These are phyloP conservation scores for Delphinella strobiligena DNA, from an alignment of 2,329 filamentous ascomycete genomes.

Conservation along the genomic window DNA sequence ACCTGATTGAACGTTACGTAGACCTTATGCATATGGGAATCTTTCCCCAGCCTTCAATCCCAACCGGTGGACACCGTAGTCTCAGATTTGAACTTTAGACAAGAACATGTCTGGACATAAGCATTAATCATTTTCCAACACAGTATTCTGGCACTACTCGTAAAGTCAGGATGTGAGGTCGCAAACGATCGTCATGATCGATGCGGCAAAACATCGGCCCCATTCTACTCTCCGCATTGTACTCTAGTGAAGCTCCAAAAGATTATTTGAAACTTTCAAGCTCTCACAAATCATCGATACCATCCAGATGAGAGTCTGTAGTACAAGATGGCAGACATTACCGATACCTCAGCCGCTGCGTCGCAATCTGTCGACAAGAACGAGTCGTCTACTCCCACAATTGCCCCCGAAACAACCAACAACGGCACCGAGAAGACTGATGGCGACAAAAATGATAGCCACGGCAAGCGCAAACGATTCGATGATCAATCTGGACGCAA, in stretches of 20 bases:
- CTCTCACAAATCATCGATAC: not conserved
- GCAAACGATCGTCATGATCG: too few species aligned
- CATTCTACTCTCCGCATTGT: not conserved
- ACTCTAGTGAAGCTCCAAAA: not conserved
- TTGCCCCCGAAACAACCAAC: not conserved
- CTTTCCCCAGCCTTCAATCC: too few species aligned
- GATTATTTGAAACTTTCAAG: not conserved
- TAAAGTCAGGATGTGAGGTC: too few species aligned
- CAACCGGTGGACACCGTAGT: too few species aligned
- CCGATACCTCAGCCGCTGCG: constrained; percentile 5
- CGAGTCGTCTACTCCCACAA: not conserved
- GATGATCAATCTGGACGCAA: constrained; percentile 15
- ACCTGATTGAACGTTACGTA: too few species aligned
- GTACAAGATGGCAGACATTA: constrained; percentile 4
- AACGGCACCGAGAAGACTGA: not conserved
- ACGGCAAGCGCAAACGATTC: constrained; percentile 12
- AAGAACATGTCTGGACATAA: too few species aligned
- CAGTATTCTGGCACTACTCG: too few species aligned
- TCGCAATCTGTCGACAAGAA: constrained; percentile 1
- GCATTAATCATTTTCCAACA: too few species aligned
- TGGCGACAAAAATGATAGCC: not conserved
- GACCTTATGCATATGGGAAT: too few species aligned
- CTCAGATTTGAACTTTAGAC: too few species aligned
- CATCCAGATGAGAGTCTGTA: not conserved
- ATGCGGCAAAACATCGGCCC: not conserved